Base-by-base conservation (phyloP, 2,329 filamentous ascomycete species). In the Lecanosticta acicola region DNA sequence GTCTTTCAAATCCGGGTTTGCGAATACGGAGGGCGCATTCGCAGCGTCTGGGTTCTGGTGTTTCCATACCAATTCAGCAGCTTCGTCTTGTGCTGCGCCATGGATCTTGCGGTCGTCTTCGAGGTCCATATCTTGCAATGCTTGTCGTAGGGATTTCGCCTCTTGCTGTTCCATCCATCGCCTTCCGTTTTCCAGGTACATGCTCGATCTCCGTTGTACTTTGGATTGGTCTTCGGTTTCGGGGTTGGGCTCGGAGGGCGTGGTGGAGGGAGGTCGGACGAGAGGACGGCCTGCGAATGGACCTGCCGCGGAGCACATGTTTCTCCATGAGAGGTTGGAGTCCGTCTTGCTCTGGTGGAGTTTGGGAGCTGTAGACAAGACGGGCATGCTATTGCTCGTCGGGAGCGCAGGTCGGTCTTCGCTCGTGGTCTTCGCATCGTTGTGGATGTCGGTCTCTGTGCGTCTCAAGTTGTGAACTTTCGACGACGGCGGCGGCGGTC, bases 121-220 rank as follows among this genome's bases (percentile, higher is more conserved):
- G 20, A 85, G 53, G 48, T 85, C 79, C 76, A 89, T 79, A 57
- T 86, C 81, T 55, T 87, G 79, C 74, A 90, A 80, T 9, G 85
- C 85, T 50, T 81, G 76, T 14, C 83, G 78, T 48, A 90, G 67
- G 16, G 84, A 84, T 29, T 76, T 75, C 3, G 80, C 83, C 66
- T 90, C 85, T 60, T 88, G 84, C 64, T 85, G 86, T 64, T 90
- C 85, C 78, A 87, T 85, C 83, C 84, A 87, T 57, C 85, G 73
- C 60, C 81, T 79, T 14, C 83, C 84, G 46, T 81, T 78, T 65
- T 89, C 85, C 45, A 86, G 82, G 64, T 89, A 89, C 35, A 80
- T 73, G 49, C 76, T 85, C 4, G 81, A 78, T 13, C 84, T 80
- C 32, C 46, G 49, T 11, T 43, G 41, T 9, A 41, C 29, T n/a